Base-by-base conservation (phyloP, 2,329 filamentous ascomycete species). In the Scorias spongiosa region DNA sequence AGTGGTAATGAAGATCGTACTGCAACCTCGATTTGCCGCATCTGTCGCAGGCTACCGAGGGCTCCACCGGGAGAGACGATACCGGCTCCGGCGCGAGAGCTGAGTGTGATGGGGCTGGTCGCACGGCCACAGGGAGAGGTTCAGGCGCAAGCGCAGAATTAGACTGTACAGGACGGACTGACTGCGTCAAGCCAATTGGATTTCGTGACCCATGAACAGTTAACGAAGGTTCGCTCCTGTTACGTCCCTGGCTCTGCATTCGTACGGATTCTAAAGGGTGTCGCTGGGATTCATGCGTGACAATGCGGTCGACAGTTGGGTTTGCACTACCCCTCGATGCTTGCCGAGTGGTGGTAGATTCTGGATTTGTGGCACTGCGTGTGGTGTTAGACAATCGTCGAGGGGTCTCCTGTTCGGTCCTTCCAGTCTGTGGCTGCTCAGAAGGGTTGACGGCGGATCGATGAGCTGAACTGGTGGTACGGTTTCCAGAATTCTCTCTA, bases 1-100 rank as follows among this genome's bases (percentile, higher is more conserved):
- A 96, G 57, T 83, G 83, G 63, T 89, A 93, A 61, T 95, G 85
- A 2, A 94, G 66, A 8, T 85, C 78, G 53, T 93, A 86, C 58
- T 94, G 81, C 32, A 95, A 88, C 47, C 87, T 75, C 5, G 68
- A 55, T 49, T 74, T 81, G 15, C 69, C 65, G 59, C 89, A 96
- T 9, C 75, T 69, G 32, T 78, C 74, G 59, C 89, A 95, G 8
- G 69, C 39, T 28, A 29, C 26, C 1, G 38, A 40, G 18, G 38
- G 38, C 32, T 36, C 32, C 12, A 36, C 3, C 15, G 32, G 32
- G 15, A 15, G 32, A 12, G 32, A 36, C 32, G 11, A 15, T 36
- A 36, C 32, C 5, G 15, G 32, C 15, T 36, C 32, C 5, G 32
- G 32, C 32, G 32, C 32, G 32, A 41, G 11, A 10, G 42, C 37